phyloP scores from a whole-genome alignment of 345 rosid genomes.

The Nephelium lappaceum region DNA sequence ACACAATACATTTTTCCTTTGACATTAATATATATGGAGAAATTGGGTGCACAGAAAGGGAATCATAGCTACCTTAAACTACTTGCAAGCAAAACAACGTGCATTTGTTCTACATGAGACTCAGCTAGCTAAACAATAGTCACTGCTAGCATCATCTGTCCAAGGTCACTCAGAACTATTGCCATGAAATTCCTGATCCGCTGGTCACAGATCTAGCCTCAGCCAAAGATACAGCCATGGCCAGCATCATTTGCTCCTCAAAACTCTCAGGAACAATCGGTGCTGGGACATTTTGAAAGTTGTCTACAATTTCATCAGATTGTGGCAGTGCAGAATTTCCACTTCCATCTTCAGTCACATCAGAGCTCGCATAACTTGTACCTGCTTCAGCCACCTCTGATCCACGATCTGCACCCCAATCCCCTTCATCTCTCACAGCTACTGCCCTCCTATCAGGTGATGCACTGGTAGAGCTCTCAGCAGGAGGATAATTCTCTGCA shows the following conservation, averaged over 20 bases:
- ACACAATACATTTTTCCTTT: slow-evolving; percentile 22
- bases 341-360: slow-evolving; percentile 46
- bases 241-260: slow-evolving; percentile 98
- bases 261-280: slow-evolving; percentile 80
- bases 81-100: slow-evolving; percentile 10
- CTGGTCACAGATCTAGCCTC: slow-evolving; percentile 66
- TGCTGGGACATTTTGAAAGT: slow-evolving; percentile 38
- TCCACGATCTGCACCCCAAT: slow-evolving; percentile 56
- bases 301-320: slow-evolving; percentile 39
- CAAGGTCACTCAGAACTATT: slow-evolving; percentile 36
- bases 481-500: slow-evolving; percentile 40
- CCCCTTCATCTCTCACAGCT: slow-evolving; percentile 44
- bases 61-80: slow-evolving; percentile 26
- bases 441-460: slow-evolving; percentile 36
- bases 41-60: slow-evolving; percentile 11
- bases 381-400: slow-evolving; percentile 72
- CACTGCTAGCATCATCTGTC: slow-evolving; percentile 26
- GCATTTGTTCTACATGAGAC: slow-evolving; percentile 22
- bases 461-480: slow-evolving; percentile 33
- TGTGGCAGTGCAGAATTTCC: slow-evolving; percentile 44
- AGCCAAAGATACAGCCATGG: slow-evolving; percentile 93
- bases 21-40: slow-evolving; percentile 27
- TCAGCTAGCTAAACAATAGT: slow-evolving; percentile 18
- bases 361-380: slow-evolving; percentile 68
- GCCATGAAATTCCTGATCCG: slow-evolving; percentile 68